Conservation (phyloP, 1,139 yeast species). For the Candida glucosophila region DNA sequence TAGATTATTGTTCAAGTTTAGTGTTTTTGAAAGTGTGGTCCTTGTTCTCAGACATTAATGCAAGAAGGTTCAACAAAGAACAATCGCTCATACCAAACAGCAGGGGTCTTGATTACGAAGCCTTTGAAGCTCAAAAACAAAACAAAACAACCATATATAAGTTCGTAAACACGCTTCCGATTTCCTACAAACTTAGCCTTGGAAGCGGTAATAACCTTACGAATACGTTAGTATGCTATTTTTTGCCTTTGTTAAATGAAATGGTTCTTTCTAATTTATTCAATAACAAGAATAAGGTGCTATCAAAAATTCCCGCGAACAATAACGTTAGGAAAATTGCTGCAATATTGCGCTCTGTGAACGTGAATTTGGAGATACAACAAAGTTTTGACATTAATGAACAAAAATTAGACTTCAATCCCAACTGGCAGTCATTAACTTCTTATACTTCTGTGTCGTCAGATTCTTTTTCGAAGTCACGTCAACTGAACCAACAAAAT, state of each 20-base stretch:
- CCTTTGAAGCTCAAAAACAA: conserved; percentile 20
- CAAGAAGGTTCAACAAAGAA: conserved; percentile 17
- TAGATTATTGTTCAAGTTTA: conserved; percentile 46
- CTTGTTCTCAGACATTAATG: conserved; percentile 54
- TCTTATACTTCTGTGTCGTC: conserved; percentile 15
- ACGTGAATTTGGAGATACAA: conserved; percentile 23
- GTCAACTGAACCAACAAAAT: conserved; percentile 23
- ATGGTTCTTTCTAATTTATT: too few relatives aligned
- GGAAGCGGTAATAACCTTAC: too few relatives aligned
- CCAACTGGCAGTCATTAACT: conserved; percentile 28
- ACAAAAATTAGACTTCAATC: conserved; percentile 21
- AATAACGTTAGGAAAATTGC: conserved; percentile 21
- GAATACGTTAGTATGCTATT: too few relatives aligned
- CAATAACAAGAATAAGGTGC: too few relatives aligned
- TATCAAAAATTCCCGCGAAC: too few relatives aligned
- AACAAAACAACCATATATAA: conserved; percentile 20
- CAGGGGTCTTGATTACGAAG: conserved; percentile 37
- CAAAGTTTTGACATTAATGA: conserved; percentile 27
- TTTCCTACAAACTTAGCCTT: too few relatives aligned
- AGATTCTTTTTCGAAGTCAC: conserved; percentile 13
- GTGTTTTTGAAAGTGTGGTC: conserved; percentile 59
- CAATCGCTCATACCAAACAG: conserved; percentile 26
- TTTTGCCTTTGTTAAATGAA: too few relatives aligned
- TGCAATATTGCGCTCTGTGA: conserved; percentile 16
- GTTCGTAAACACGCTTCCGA: conserved; percentile 23